A percentile compares a stretch with the other conserved stretches of the same genome.
phyloP scores from a whole-genome alignment of 805 yeast genomes.

The Wickerhamiella musiphila region DNA sequence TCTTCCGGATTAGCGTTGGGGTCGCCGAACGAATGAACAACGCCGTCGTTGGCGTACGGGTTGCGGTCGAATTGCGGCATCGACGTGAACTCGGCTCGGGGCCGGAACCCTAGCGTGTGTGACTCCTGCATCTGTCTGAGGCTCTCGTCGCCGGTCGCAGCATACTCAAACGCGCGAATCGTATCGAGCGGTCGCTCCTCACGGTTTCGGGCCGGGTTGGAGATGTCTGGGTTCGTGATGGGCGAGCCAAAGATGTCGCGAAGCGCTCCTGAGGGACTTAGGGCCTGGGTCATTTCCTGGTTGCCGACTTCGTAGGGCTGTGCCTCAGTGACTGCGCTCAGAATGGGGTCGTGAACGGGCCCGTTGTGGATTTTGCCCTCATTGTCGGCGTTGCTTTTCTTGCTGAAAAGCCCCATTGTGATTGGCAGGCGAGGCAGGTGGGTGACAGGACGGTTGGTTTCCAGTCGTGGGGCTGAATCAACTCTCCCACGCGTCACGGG shows the following conservation, averaged over 20 bases:
- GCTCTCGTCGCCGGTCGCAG: constrained; percentile 74
- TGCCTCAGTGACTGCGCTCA: constrained; percentile 83
- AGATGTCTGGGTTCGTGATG: constrained; percentile 63
- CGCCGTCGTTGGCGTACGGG: constrained; percentile 24
- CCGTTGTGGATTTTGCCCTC: constrained; percentile 9
- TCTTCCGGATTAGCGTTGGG: constrained; percentile 26
- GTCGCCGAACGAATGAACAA: constrained; percentile 25
- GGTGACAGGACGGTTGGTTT: no score
- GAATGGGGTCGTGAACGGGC: constrained; percentile 73
- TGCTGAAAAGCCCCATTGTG: constrained; percentile 16
- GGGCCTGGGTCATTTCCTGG: constrained; percentile 19
- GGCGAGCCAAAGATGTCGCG: constrained; percentile 78
- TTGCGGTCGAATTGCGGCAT: constrained; percentile 35
- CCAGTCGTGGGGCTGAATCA: no score
- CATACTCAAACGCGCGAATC: constrained; percentile 79
- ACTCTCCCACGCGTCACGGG: no score
- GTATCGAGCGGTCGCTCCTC: constrained; percentile 97
- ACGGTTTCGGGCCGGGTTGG: constrained; percentile 84
- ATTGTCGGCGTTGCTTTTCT: constrained; percentile 9
- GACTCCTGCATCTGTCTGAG: constrained; percentile 73
- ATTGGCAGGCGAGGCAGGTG: background rate
- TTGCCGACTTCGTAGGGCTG: constrained; percentile 73
- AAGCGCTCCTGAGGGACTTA: constrained; percentile 36
- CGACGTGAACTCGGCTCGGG: constrained; percentile 41
- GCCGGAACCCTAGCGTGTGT: constrained; percentile 65